These are phyloP conservation scores for Phytophthora quininea DNA, from an alignment of 352 stramenopile species.

Conservation along the genomic window DNA sequence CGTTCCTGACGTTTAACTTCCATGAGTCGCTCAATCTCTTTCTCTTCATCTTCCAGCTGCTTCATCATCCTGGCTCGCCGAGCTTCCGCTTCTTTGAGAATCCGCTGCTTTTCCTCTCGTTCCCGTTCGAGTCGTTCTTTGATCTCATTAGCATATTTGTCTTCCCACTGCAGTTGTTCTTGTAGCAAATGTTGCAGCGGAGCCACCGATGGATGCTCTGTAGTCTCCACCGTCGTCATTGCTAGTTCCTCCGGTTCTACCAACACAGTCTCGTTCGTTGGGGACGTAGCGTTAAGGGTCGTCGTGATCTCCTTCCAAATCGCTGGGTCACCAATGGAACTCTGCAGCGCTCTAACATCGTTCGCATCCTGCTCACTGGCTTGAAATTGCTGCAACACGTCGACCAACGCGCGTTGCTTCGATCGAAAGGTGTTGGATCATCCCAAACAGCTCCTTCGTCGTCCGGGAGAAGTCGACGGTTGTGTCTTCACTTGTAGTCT, in stretches of 20 bases:
- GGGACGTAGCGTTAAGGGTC: constrained; percentile 26
- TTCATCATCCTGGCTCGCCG: constrained; percentile 60
- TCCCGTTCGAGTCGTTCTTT: constrained; percentile 52
- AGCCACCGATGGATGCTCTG: constrained; percentile 5
- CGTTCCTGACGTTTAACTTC: constrained; percentile 63
- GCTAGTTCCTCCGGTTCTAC: no score
- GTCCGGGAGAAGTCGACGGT: constrained; percentile 44
- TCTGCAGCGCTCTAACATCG: constrained; percentile 59
- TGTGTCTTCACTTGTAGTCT: neutral
- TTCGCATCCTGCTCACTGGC: constrained; percentile 51
- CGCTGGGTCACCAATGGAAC: constrained; percentile 71
- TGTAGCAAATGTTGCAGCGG: constrained; percentile 52
- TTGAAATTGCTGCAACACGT: constrained; percentile 72
- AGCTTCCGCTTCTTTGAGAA: constrained; percentile 56
- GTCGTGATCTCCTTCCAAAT: constrained; percentile 79
- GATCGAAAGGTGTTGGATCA: constrained; percentile 77
- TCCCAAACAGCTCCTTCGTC: constrained; percentile 60
- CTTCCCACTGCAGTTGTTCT: constrained; percentile 68
- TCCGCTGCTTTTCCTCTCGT: constrained; percentile 54
- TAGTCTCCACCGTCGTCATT: neutral
- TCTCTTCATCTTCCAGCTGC: constrained; percentile 77
- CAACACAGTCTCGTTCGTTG: no score
- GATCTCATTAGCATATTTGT: constrained; percentile 60
- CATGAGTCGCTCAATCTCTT: constrained; percentile 72
- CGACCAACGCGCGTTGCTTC: constrained; percentile 66